Percentiles rank a stretch among this genome's conserved stretches.
Evolutionary conservation across 2,329 filamentous ascomycete genomes (phyloP).

Genomic region (Magnaporthiopsis rhizophila): DNA sequence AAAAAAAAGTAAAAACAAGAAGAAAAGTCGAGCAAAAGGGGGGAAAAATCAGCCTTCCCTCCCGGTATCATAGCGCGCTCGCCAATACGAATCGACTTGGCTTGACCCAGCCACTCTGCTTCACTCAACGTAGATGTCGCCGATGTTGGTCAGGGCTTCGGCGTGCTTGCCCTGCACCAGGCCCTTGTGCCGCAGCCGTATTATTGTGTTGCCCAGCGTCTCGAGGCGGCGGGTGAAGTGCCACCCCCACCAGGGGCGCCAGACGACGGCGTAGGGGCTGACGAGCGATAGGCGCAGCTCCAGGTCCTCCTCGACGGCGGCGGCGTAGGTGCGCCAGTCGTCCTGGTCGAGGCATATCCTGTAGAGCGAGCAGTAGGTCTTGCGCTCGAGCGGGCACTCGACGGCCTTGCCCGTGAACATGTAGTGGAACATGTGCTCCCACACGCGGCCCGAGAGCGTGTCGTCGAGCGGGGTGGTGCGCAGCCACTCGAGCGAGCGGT

Average conservation of each 20-base stretch:
- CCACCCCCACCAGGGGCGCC: constrained; percentile 4
- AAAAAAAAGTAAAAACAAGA: background rate
- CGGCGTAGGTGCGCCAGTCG: constrained; percentile 3
- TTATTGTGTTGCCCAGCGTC: constrained; percentile 3
- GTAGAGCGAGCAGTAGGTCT: constrained; percentile 25
- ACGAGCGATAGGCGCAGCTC: constrained; percentile 1
- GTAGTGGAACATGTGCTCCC: constrained; percentile 27
- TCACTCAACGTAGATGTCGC: constrained; percentile 1
- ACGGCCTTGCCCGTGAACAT: constrained; percentile 25
- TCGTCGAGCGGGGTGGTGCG: constrained; percentile 20
- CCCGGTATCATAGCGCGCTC: background rate
- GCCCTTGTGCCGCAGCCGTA: constrained; percentile 5
- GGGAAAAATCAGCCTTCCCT: background rate
- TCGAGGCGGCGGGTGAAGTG: constrained; percentile 2
- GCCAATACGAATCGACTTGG: background rate
- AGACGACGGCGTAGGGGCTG: constrained; percentile 5
- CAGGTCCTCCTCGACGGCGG: constrained; percentile 5
- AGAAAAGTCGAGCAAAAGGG: background rate
- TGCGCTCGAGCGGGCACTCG: constrained; percentile 34
- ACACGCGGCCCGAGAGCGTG: constrained; percentile 23
- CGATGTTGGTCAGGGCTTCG: background rate
- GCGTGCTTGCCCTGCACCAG: constrained; percentile 5
- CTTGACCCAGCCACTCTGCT: background rate
- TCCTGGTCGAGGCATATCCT: constrained; percentile 22
- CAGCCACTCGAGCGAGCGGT: constrained; percentile 22